Conservation (phyloP, 148 eudicot genomes). For the Vaccinium darrowii region DNA sequence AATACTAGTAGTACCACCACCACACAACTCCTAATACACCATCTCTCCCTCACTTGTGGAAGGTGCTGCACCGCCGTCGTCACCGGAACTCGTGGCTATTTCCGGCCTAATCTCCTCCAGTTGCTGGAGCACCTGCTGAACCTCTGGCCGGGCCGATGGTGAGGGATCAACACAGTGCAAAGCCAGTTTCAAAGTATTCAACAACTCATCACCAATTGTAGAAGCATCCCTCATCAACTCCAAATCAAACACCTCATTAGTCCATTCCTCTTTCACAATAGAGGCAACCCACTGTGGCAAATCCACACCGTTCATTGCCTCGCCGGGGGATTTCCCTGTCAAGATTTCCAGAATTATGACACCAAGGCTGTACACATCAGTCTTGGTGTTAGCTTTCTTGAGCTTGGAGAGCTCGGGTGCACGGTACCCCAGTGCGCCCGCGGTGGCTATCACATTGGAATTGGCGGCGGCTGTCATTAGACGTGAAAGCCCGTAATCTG, state of each 20-base stretch:
- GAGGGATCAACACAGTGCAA: conserved; percentile 87
- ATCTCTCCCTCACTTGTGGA: conserved; percentile 38
- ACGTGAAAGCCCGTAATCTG: conserved; percentile 77
- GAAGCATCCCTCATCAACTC: conserved; percentile 79
- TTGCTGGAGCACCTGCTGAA: conserved; percentile 67
- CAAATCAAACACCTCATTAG: conserved; percentile 81
- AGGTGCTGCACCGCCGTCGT: conserved; percentile 51
- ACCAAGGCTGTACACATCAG: conserved; percentile 81
- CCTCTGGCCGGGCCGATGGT: conserved; percentile 72
- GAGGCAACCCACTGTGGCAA: conserved; percentile 95
- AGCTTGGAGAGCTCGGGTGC: conserved; percentile 90
- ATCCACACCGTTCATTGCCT: conserved; percentile 70
- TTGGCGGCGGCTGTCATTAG: conserved; percentile 79
- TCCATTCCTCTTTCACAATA: conserved; percentile 83
- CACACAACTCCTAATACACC: neutral
- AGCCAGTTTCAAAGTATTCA: conserved; percentile 74
- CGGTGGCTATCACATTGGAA: conserved; percentile 70
- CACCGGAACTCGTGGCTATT: conserved; percentile 47
- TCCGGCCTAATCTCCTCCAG: conserved; percentile 67
- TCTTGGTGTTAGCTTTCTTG: conserved; percentile 73
- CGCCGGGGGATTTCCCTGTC: conserved; percentile 83
- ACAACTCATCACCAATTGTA: conserved; percentile 67
- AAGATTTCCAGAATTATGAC: conserved; percentile 74
- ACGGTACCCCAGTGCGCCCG: conserved; percentile 79
- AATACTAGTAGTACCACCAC: neutral